These are phyloP conservation scores for Silene uniflora DNA, from an alignment of 148 eudicot species.

Conservation along the genomic window DNA sequence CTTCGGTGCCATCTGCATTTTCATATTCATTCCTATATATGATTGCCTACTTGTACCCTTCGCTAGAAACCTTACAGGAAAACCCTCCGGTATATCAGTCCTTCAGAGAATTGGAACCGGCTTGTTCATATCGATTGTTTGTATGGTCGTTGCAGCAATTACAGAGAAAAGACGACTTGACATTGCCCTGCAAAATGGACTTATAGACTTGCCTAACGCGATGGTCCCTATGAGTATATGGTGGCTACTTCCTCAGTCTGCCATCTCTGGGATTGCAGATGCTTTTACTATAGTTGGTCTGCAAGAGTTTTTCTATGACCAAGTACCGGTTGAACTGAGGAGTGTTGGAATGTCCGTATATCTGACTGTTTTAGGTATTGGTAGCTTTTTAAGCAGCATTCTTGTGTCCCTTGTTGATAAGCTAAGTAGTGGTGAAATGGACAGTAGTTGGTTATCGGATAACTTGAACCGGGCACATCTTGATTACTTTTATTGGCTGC, in stretches of 20 bases:
- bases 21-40: slow-evolving; percentile 46
- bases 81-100: slow-evolving; percentile 55
- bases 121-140: slow-evolving; percentile 33
- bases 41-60: slow-evolving; percentile 50
- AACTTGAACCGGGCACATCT: slow-evolving; percentile 49
- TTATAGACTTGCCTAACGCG: slow-evolving; percentile 37
- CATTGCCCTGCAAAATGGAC: slow-evolving; percentile 34
- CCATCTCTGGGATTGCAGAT: slow-evolving; percentile 41
- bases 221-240: slow-evolving; percentile 57
- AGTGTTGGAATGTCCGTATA: slow-evolving; percentile 54
- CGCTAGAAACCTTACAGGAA: slow-evolving; percentile 40
- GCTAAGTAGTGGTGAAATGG: slow-evolving; percentile 27
- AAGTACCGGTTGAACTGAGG: slow-evolving; percentile 49
- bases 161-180: slow-evolving; percentile 42
- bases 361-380: slow-evolving; percentile 53
- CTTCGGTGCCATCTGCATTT: slow-evolving; percentile 25
- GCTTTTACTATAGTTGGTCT: slow-evolving; percentile 56
- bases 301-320: slow-evolving; percentile 68
- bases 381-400: slow-evolving; percentile 56
- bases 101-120: slow-evolving; percentile 67
- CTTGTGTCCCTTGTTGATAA: slow-evolving; percentile 43
- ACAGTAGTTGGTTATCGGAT: slow-evolving; percentile 46
- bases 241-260: slow-evolving; percentile 68
- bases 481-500: slow-evolving; percentile 47
- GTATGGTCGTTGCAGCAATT: slow-evolving; percentile 50